phyloP scores from a whole-genome alignment of 2,329 filamentous ascomycete genomes.

The Diaporthe sp. region DNA sequence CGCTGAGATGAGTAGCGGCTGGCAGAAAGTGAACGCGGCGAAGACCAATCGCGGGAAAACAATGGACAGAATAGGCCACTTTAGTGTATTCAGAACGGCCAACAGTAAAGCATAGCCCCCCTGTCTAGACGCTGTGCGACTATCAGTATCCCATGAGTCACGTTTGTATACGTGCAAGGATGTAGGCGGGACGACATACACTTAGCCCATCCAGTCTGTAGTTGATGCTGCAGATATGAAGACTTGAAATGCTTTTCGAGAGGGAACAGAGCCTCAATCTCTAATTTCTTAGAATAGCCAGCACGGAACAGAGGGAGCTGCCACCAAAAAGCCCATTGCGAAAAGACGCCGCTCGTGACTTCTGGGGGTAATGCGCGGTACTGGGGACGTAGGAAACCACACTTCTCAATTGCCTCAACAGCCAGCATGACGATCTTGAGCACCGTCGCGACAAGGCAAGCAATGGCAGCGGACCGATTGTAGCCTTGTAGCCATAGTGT shows the following conservation, averaged over 20 bases:
- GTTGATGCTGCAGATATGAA: neutral
- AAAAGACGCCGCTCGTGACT: neutral
- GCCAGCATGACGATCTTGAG: neutral
- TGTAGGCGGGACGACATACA: neutral
- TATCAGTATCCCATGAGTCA: neutral
- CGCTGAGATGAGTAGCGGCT: slow-evolving; percentile 54
- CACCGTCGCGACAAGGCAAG: neutral
- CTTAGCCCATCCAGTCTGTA: neutral
- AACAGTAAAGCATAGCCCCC: neutral
- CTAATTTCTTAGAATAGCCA: slow-evolving; percentile 38
- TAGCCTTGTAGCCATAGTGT: slow-evolving; percentile 9
- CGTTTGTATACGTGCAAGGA: neutral
- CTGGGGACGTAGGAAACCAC: slow-evolving; percentile 1
- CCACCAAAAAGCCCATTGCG: slow-evolving; percentile 38
- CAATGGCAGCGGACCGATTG: neutral
- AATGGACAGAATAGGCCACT: slow-evolving; percentile 40
- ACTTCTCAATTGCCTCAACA: slow-evolving; percentile 2
- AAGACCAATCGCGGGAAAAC: slow-evolving; percentile 51
- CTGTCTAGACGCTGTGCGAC: neutral
- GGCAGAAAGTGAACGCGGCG: slow-evolving; percentile 54
- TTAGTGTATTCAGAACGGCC: neutral
- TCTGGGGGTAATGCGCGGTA: neutral
- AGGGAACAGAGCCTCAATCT: slow-evolving; percentile 31
- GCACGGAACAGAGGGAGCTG: slow-evolving; percentile 39
- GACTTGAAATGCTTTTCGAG: slow-evolving; percentile 11